A percentile compares a stretch with the other conserved stretches of the same genome.
Conservation (phyloP, 2,329 filamentous ascomycete genomes). For the Calycina herbarum region DNA sequence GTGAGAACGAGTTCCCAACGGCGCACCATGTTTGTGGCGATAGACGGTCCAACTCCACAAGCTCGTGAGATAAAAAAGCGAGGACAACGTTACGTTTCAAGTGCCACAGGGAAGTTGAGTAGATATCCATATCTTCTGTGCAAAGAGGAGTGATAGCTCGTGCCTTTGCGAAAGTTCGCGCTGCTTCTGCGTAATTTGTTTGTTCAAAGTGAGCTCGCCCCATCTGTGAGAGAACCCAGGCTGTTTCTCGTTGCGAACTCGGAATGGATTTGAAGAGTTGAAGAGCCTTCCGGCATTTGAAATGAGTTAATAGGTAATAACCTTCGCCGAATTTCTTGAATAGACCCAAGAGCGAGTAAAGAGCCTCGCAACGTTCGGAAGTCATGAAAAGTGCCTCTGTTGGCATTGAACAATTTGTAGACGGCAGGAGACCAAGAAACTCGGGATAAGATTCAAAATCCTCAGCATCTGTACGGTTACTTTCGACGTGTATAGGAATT, state of each 20-base stretch:
- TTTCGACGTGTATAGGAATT: too few species aligned
- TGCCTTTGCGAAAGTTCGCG: too few species aligned
- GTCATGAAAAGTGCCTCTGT: background rate
- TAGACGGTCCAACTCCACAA: conserved; percentile 3
- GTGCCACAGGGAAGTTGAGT: background rate
- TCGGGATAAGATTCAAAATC: too few species aligned
- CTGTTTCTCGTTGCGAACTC: background rate
- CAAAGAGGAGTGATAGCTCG: too few species aligned
- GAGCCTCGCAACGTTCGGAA: background rate
- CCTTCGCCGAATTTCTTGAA: too few species aligned
- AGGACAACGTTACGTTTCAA: conserved; percentile 1
- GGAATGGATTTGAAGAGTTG: background rate
- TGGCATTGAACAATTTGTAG: too few species aligned
- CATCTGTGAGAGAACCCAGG: conserved; percentile 7
- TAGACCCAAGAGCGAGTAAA: too few species aligned
- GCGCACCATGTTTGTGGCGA: conserved; percentile 7
- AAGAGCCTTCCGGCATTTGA: too few species aligned
- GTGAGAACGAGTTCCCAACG: conserved; percentile 3
- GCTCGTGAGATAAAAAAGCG: conserved; percentile 3
- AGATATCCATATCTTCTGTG: too few species aligned
- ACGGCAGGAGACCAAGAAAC: too few species aligned
- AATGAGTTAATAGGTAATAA: too few species aligned
- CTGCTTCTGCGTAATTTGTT: background rate
- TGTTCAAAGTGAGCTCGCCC: conserved; percentile 3
- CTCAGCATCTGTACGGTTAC: too few species aligned